phyloP scores from a whole-genome alignment of 176 grass and related monocot species.

The Eragrostis nindensis region DNA sequence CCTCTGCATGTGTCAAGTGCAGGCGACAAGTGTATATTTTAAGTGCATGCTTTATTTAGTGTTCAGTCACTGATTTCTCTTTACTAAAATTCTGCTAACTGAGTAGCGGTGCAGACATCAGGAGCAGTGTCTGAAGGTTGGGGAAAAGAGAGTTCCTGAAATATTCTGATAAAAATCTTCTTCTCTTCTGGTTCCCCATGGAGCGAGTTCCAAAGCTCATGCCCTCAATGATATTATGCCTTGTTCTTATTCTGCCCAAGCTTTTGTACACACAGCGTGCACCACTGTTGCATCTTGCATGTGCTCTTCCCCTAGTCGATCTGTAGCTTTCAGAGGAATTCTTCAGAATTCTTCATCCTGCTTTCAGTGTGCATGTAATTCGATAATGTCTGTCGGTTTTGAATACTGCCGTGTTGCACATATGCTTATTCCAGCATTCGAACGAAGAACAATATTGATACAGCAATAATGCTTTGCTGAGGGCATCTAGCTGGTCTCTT shows the following conservation, averaged over 20 bases:
- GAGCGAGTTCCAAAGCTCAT: constrained; percentile 38
- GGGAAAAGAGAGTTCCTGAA: background rate
- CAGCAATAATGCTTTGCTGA: constrained; percentile 50
- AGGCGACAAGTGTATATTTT: background rate
- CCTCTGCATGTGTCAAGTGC: background rate
- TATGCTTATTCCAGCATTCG: constrained; percentile 31
- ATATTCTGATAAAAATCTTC: constrained; percentile 46
- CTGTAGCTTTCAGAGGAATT: constrained; percentile 33
- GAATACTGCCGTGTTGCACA: background rate
- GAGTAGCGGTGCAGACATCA: constrained; percentile 19
- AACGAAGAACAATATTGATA: constrained; percentile 41
- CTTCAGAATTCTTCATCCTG: background rate
- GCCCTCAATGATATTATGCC: constrained; percentile 51
- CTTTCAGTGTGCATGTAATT: constrained; percentile 20
- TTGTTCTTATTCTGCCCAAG: constrained; percentile 57
- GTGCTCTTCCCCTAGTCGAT: constrained; percentile 32
- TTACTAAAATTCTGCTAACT: background rate
- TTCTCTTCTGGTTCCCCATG: background rate
- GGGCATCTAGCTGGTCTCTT: constrained; percentile 32
- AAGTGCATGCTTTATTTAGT: background rate
- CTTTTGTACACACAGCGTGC: constrained; percentile 43
- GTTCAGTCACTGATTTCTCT: background rate
- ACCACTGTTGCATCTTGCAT: constrained; percentile 24
- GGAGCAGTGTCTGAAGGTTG: constrained; percentile 30
- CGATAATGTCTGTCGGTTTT: constrained; percentile 24